Conservation (phyloP, 2,329 filamentous ascomycete species). For the Hypoxylon sp. region DNA sequence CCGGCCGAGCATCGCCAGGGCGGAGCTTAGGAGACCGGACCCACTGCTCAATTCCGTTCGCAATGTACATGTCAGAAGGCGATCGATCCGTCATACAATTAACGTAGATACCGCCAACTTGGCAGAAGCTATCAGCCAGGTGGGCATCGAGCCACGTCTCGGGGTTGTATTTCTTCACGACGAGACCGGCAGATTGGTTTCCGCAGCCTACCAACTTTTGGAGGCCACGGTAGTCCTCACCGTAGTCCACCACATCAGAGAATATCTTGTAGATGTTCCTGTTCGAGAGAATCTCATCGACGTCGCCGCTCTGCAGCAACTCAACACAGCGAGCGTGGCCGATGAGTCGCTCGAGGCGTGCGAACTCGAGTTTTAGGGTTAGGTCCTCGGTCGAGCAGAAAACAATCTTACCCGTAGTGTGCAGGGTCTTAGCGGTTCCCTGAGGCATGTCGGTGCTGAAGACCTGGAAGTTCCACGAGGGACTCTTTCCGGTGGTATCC, state of each 20-base stretch:
- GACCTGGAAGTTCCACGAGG: slow-evolving; percentile 39
- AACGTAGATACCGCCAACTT: slow-evolving; percentile 57
- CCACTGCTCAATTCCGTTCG: slow-evolving; percentile 54
- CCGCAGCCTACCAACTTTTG: slow-evolving; percentile 50
- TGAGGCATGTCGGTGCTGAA: slow-evolving; percentile 39
- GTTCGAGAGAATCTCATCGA: slow-evolving; percentile 55
- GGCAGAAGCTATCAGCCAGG: slow-evolving; percentile 56
- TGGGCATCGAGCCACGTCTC: slow-evolving; percentile 51
- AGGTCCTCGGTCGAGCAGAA: slow-evolving; percentile 37
- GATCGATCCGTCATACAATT: slow-evolving; percentile 56
- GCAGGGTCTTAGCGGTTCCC: slow-evolving; percentile 30
- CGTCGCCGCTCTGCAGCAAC: slow-evolving; percentile 48
- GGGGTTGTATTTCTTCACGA: slow-evolving; percentile 44
- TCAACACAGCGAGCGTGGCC: slow-evolving; percentile 51
- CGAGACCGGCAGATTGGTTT: slow-evolving; percentile 52
- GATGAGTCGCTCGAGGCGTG: slow-evolving; percentile 53
- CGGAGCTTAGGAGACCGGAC: slow-evolving; percentile 53
- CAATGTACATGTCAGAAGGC: slow-evolving; percentile 54
- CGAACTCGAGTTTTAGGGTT: slow-evolving; percentile 48
- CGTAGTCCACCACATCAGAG: slow-evolving; percentile 56
- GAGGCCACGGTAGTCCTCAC: slow-evolving; percentile 51
- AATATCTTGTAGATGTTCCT: slow-evolving; percentile 59
- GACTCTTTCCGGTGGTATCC: slow-evolving; percentile 29
- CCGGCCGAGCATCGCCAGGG: slow-evolving; percentile 27
- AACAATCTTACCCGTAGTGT: slow-evolving; percentile 37